Percentiles rank a stretch among this genome's conserved stretches.
Evolutionary conservation across 495 filamentous ascomycete genomes (phyloP).

Genomic region (Penicillium egyptiacum): DNA sequence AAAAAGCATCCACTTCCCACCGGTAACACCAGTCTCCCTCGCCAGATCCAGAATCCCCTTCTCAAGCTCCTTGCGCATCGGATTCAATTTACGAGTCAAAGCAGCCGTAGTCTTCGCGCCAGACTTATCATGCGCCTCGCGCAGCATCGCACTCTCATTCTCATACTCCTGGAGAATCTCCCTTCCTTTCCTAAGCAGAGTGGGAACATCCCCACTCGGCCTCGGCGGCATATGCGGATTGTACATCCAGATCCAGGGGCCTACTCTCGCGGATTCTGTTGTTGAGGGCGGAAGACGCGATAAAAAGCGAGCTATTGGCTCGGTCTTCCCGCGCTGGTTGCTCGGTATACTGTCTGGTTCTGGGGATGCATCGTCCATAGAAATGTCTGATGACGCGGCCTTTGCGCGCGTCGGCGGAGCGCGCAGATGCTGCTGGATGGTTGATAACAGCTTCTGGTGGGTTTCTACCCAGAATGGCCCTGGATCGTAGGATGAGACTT

Average conservation of each 20-base stretch:
- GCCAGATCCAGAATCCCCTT: slow-evolving; percentile 58
- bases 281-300: slow-evolving; percentile 63
- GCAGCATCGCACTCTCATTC: slow-evolving; percentile 35
- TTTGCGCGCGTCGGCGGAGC: not conserved
- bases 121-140: slow-evolving; percentile 39
- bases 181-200: slow-evolving; percentile 46
- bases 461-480: slow-evolving; percentile 45
- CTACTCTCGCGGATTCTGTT: slow-evolving; percentile 36
- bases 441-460: slow-evolving; percentile 36
- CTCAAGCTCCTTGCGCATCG: slow-evolving; percentile 51
- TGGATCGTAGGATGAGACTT: slow-evolving; percentile 43
- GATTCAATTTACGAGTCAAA: slow-evolving; percentile 51
- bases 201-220: slow-evolving; percentile 34
- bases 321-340: slow-evolving; percentile 44
- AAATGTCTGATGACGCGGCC: not conserved
- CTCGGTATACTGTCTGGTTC: slow-evolving; percentile 48
- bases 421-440: slow-evolving; percentile 23
- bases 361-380: slow-evolving; percentile 18
- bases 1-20: slow-evolving; percentile 91
- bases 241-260: slow-evolving; percentile 67
- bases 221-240: slow-evolving; percentile 47
- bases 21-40: slow-evolving; percentile 49
- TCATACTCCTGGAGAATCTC: slow-evolving; percentile 45
- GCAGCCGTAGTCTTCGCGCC: slow-evolving; percentile 35
- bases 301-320: slow-evolving; percentile 63